Conservation (phyloP, 257 asterid genomes). For the Salvia miltiorrhiza region DNA sequence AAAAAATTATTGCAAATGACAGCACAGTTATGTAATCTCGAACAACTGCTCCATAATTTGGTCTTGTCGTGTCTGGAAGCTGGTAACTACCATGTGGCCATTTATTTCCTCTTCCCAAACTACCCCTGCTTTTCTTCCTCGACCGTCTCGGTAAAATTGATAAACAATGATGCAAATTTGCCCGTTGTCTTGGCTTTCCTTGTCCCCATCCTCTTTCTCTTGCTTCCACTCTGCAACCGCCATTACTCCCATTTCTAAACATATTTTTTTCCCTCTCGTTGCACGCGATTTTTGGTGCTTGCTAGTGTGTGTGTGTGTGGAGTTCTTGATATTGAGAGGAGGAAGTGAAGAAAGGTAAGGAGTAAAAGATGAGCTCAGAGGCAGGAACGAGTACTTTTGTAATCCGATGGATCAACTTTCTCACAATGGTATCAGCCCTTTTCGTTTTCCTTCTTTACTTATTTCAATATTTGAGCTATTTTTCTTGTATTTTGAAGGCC, state of each 20-base stretch:
- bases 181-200: constrained; percentile 7
- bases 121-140: constrained; percentile 13
- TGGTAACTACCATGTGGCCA: constrained; percentile 19
- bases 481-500: neutral
- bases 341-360: neutral
- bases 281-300: neutral
- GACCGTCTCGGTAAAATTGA: neutral
- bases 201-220: constrained; percentile 19
- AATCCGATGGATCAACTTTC: constrained; percentile 82
- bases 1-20: constrained; percentile 14
- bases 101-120: constrained; percentile 20
- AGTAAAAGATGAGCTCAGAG: constrained; percentile 49
- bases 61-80: neutral
- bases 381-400: constrained; percentile 79
- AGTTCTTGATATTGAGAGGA: constrained; percentile 5
- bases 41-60: neutral
- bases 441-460: constrained; percentile 11
- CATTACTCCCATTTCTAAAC: constrained; percentile 16
- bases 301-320: constrained; percentile 7
- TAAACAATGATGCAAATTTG: neutral
- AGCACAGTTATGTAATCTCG: neutral
- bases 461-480: constrained; percentile 5
- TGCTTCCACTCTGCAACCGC: constrained; percentile 30
- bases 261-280: neutral
- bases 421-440: constrained; percentile 60